phyloP scores from a whole-genome alignment of 805 yeast species.

The Suhomyces sp. region DNA sequence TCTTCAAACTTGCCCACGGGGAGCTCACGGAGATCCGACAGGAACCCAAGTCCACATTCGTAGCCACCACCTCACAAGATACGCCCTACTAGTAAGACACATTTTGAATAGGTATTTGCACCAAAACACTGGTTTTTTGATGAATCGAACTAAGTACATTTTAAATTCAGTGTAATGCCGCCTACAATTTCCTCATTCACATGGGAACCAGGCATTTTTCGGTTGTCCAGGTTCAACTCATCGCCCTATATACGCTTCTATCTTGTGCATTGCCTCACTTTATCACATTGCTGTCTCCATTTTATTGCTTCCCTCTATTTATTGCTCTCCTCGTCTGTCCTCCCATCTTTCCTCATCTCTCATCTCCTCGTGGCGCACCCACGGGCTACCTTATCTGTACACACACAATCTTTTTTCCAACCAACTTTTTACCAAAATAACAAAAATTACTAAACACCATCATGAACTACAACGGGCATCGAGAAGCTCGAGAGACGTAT shows the following conservation, averaged over 20 bases:
- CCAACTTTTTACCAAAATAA: neutral
- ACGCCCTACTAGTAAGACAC: neutral
- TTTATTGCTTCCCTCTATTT: neutral
- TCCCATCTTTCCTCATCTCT: neutral
- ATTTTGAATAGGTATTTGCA: neutral
- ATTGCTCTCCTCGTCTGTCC: neutral
- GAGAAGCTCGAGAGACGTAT: neutral
- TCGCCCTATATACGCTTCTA: too few relatives aligned
- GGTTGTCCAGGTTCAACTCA: neutral
- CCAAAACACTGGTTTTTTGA: neutral
- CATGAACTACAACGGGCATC: neutral
- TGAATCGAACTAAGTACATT: neutral
- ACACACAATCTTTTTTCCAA: neutral
- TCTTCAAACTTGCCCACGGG: neutral
- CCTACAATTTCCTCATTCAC: neutral
- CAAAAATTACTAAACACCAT: neutral
- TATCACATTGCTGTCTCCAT: neutral
- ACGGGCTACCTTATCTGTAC: neutral
- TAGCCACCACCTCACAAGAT: neutral
- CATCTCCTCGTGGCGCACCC: conserved; percentile 1
- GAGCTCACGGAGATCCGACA: neutral
- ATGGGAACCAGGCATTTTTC: neutral
- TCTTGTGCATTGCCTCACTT: neutral
- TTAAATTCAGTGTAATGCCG: neutral
- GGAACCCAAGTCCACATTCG: neutral